These are phyloP conservation scores for Actinomortierella ambigua DNA, from an alignment of 371 early-diverging fungal species.

Conservation along the genomic window DNA sequence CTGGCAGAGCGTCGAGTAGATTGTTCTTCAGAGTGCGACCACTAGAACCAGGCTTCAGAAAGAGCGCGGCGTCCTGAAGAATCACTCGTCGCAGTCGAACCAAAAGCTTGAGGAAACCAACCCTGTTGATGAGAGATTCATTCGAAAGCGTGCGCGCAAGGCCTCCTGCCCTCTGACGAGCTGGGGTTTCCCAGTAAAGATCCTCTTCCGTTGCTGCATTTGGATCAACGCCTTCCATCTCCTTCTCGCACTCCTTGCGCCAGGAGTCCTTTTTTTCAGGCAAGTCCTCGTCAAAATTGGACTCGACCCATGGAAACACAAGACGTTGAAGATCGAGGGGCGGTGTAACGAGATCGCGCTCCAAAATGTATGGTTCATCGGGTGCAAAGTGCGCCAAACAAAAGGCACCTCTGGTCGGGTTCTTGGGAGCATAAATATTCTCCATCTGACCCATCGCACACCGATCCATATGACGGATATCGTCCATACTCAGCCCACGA, in stretches of 20 bases:
- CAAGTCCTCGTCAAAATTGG: constrained; percentile 4
- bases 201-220: constrained; percentile 3
- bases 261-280: constrained; percentile 6
- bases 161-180: not conserved
- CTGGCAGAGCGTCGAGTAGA: constrained; percentile 8
- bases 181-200: not conserved
- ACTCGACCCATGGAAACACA: constrained; percentile 29
- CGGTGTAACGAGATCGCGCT: constrained; percentile 22
- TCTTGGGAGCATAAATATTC: constrained; percentile 12
- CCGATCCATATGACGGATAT: constrained; percentile 21
- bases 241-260: constrained; percentile 10
- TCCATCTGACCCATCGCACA: constrained; percentile 26
- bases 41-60: not conserved
- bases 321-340: constrained; percentile 15
- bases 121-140: constrained; percentile 6
- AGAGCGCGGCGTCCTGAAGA: constrained; percentile 26
- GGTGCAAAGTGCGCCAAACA: constrained; percentile 30
- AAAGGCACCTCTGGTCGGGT: constrained; percentile 18
- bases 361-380: constrained; percentile 11
- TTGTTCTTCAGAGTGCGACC: constrained; percentile 8
- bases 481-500: constrained; percentile 2
- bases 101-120: constrained; percentile 13
- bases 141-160: not conserved
- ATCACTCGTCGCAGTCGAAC: constrained; percentile 26
- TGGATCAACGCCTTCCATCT: constrained; percentile 14